Base-by-base conservation (phyloP, 371 early-diverging fungal genomes). In the Synchytrium microbalum region DNA sequence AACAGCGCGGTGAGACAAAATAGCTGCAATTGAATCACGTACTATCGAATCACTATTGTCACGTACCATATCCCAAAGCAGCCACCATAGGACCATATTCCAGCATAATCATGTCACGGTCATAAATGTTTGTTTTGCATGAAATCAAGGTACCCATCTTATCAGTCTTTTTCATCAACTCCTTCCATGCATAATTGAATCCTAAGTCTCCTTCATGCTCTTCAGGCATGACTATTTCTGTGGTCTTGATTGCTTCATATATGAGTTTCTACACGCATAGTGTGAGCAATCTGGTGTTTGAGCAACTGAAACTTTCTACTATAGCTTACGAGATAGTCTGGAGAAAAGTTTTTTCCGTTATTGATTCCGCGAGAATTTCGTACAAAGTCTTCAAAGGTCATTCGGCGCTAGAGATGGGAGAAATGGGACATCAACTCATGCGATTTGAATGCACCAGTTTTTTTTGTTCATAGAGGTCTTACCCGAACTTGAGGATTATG, bases 111-210 rank as follows among this genome's bases (percentile, higher is more conserved):
- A 88, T 77, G 62, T 89, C 85, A 58, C 74, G 80, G 61, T 89
- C 86, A 61, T 83, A 89, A 26, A 81, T 69, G 32, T 30, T 66
- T 19, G 61, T 70, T 25, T 59, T 46, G 53, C 25, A 60, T 2
- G 75, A 65, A 16, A 79, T 69, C 29, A 86, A 74, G 0, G 69
- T 69, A 3, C 84, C 85, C 14, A 80, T 66, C 0, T 66, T 60
- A 0, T 79, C 74, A 0, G 88, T 74, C 26, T 63, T 57, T 55
- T 74, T 75, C 60, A 90, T 72, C n/a, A 92, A 71, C 62, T 92
- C 92, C 67, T 87, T 91, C 96, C 96, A 97, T 0, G 89, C 88
- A 70, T 92, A 93, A 60, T 90, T 90, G 72, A 96, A 95, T 19
- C 95, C 93, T n/a, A 92, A 80, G 13, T 87, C 88, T 0, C 96